Conservation (phyloP, 352 stramenopile species). For the Globisporangium canariense region DNA sequence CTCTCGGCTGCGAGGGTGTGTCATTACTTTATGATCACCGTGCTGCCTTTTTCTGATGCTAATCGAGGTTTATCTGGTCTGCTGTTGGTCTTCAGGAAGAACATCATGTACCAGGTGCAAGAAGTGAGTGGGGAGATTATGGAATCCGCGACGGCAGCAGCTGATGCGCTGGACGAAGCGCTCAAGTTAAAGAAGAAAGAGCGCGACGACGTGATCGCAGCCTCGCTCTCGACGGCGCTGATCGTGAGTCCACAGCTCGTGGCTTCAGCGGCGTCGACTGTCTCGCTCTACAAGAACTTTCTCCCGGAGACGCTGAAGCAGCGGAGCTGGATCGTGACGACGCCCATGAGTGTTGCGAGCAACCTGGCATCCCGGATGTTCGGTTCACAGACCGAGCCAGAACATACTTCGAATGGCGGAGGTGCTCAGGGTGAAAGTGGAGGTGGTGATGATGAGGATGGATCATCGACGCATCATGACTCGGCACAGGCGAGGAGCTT, state of each 20-base stretch:
- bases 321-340: conserved; percentile 63
- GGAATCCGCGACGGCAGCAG: conserved; percentile 61
- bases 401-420: background rate
- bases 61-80: background rate
- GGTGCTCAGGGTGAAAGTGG: background rate
- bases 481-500: conserved; percentile 59
- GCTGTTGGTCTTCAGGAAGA: conserved; percentile 44
- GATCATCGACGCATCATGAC: conserved; percentile 19
- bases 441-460: conserved; percentile 16
- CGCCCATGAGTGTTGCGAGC: conserved; percentile 58
- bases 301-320: conserved; percentile 48
- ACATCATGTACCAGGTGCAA: conserved; percentile 73
- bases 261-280: conserved; percentile 18
- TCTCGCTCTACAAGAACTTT: conserved; percentile 33
- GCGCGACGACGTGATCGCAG: conserved; percentile 29
- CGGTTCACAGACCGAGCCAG: conserved; percentile 34
- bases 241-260: conserved; percentile 28
- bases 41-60: background rate
- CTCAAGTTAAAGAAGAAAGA: conserved; percentile 49
- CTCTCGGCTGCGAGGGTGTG: conserved; percentile 65
- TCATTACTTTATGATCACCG: background rate
- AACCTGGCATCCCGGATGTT: conserved; percentile 69
- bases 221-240: conserved; percentile 28
- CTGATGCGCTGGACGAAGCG: conserved; percentile 70
- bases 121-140: conserved; percentile 65